Conservation (phyloP, 331 rosid species). For the Ulmus americana region DNA sequence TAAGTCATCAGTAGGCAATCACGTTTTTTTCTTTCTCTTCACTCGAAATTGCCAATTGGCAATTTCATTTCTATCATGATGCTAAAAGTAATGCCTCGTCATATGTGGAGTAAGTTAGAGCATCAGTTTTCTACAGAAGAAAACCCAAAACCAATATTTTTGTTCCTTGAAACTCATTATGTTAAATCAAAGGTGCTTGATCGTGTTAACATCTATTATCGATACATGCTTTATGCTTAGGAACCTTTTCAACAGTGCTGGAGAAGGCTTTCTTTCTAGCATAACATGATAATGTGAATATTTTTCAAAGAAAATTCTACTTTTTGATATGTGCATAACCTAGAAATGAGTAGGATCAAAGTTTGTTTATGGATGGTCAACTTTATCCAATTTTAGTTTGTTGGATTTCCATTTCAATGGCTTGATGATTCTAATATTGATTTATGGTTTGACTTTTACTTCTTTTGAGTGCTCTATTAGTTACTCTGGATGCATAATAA, state of each 20-base stretch:
- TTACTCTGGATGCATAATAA: constrained; percentile 13
- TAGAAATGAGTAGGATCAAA: background rate
- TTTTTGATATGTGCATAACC: background rate
- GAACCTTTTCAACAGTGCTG: background rate
- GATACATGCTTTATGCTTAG: background rate
- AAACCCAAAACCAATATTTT: background rate
- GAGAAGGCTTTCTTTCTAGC: background rate
- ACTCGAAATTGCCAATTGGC: background rate
- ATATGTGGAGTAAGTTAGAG: background rate
- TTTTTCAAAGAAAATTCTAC: background rate
- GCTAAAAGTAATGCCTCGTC: background rate
- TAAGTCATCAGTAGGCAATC: background rate
- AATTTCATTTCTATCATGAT: background rate
- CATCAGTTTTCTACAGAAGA: background rate
- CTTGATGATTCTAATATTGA: too few species aligned
- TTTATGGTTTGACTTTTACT: background rate
- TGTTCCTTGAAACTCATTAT: background rate
- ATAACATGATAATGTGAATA: background rate
- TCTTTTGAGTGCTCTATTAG: constrained; percentile 4
- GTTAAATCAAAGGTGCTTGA: background rate
- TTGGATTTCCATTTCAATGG: too few species aligned
- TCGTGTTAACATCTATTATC: background rate
- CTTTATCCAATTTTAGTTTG: too few species aligned
- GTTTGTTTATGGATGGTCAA: background rate
- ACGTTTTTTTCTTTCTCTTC: background rate